Base-by-base conservation (phyloP, 2,329 filamentous ascomycete species). In the Davidsoniella neocaledoniae region DNA sequence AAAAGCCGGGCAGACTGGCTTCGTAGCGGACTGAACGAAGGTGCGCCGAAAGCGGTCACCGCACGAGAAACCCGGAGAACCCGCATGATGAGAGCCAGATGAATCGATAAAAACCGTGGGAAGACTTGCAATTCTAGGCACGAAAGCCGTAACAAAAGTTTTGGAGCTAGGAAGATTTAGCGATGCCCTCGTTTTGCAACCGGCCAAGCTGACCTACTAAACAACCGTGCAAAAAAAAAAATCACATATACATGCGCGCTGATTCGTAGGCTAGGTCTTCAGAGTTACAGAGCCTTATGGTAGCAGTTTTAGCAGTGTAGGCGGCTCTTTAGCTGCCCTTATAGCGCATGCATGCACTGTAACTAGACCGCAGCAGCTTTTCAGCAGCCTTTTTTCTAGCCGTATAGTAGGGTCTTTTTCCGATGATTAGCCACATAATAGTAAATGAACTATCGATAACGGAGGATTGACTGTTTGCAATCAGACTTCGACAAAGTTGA, bases 61-160 rank as follows among this genome's bases (percentile, higher is more conserved):
- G 51, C 51, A 36, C 39, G 43, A 23, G 51, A 50, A 48, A 48
- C 38, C 43, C 47, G 51, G 43, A 53, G 26, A 53, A 50, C 51
- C 51, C 51, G 43, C 51, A 53, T 53, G 43, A 38, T 53, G 39
- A 42, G n/a, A 21, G 36, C 23, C n/a, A 26, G 25, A 17, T 50
- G 42, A 16, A 17, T 45, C 17, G 41, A 37, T 19, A 41, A 23
- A 39, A 47, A 50, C 41, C 36, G 23, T 36, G 44, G 38, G n/a
- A 33, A 40, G 29, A 33, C 26, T 37, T 46, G 26, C 44, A 46
- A 46, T 21, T 9, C 14, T 29, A 9, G 44, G 44, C 37, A 33
- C 29, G 29, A 12, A 33, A 9, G 29, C 12, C 29, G 29, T 25
- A 17, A 23, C n/a, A 9, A 25, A 36, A 25, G 44, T 12, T n/a